Base-by-base conservation (phyloP, 352 stramenopile genomes). In the Phytophthora niederhauseri region DNA sequence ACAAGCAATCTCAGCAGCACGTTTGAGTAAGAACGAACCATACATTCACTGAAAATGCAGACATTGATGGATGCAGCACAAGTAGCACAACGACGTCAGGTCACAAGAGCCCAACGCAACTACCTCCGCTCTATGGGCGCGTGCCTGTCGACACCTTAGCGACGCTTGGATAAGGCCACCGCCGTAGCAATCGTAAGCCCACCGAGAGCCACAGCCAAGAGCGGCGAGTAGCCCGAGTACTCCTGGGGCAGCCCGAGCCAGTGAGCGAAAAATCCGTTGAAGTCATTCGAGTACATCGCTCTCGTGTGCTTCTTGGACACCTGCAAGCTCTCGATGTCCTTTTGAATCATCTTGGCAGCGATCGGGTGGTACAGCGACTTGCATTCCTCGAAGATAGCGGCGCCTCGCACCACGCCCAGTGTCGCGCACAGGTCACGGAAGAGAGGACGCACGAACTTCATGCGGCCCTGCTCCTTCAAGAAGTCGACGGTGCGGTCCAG, bases 361-460 rank as follows among this genome's bases (percentile, higher is more conserved):
- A 91, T 89, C 64, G 82, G 82, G 48, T 91, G 82, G 58, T 91
- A 91, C 4, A 71, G 61, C 38, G 66, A 76, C 72, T 88, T 88
- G 77, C 78, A 84, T 20, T 78, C 57, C 0, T 66, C 64, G 46
- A 86, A 85, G 52, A 85, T 64, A 8, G 17, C 14, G 8, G 43
- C 36, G 1, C 70, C 69, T 17, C 70, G 36, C 0, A 22, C 53
- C 4, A 72, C 63, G 3, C 80, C 75, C 17, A 79, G 4, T 12
- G 70, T 45, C 26, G 48, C 66, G 57, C 76, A 81, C 34, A 91
- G 48, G 46, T 90, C 83, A 22, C 79, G 75, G 66, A 87, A 90
- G 26, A 91, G 76, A 34, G 81, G 83, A 14, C 82, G 78, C 17
- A 90, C 76, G 53, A 85, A 91, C 70, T 91, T 91, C 82, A 91